Percentiles rank a stretch among this genome's conserved stretches.
These are phyloP conservation scores for Caryocar brasiliense DNA, from an alignment of 441 rosid species.

Conservation along the genomic window DNA sequence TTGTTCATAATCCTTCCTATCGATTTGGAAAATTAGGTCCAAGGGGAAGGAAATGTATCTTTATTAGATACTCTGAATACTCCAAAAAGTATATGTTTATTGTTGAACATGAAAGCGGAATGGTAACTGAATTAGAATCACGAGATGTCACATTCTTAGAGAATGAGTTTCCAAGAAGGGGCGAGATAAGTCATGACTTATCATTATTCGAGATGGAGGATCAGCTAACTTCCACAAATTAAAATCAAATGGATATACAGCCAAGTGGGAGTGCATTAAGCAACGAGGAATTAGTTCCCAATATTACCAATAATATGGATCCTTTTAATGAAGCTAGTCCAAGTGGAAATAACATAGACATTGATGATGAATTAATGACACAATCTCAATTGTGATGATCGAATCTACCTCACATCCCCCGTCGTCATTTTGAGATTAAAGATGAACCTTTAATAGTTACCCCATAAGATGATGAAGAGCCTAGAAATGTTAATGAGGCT, in stretches of 20 bases:
- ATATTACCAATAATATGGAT: background rate
- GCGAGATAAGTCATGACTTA: background rate
- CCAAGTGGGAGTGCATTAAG: background rate
- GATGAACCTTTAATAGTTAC: background rate
- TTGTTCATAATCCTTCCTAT: too few species aligned
- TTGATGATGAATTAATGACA: background rate
- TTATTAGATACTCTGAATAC: background rate
- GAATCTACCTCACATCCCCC: background rate
- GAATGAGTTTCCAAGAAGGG: background rate
- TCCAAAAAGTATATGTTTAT: background rate
- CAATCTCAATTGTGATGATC: background rate
- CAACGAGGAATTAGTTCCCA: too few species aligned
- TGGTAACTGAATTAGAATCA: background rate
- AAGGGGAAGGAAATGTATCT: background rate
- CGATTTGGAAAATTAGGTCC: background rate
- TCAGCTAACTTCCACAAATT: background rate
- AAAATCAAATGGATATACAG: background rate
- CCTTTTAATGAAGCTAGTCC: background rate
- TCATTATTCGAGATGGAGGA: background rate
- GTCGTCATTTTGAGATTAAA: background rate
- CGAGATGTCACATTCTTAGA: background rate
- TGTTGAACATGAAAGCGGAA: background rate
- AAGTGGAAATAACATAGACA: background rate
- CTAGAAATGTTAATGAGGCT: background rate
- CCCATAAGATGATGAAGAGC: background rate